phyloP scores from a whole-genome alignment of 148 eudicot genomes.

The Chenopodium berlandieri region DNA sequence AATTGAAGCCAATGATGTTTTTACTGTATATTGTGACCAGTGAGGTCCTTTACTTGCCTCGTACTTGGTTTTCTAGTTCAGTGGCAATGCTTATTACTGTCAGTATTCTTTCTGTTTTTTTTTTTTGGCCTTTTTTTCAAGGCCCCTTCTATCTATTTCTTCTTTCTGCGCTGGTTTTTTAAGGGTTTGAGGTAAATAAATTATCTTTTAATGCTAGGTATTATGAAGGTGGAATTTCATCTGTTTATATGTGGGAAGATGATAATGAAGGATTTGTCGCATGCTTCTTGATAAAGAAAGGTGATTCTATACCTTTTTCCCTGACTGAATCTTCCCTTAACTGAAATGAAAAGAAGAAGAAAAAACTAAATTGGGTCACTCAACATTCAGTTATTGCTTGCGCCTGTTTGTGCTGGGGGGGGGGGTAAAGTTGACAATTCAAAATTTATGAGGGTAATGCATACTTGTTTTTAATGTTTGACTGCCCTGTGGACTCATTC shows the following conservation, averaged over 20 bases:
- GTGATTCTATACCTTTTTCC: conserved; percentile 29
- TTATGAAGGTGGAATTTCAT: conserved; percentile 98
- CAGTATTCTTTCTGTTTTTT: conserved; percentile 3
- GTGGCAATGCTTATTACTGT: conserved; percentile 16
- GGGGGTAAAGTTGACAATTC: not conserved
- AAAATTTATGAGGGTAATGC: not conserved
- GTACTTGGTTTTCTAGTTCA: conserved; percentile 28
- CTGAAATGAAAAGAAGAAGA: not conserved
- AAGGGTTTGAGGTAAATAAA: not conserved
- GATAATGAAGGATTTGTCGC: conserved; percentile 89
- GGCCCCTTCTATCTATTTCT: not conserved
- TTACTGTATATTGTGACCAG: conserved; percentile 98
- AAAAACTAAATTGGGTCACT: not conserved
- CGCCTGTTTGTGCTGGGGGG: not conserved
- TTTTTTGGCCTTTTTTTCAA: not conserved
- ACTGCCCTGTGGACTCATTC: conserved; percentile 23
- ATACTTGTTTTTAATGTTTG: not conserved
- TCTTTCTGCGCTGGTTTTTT: not conserved
- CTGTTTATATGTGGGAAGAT: conserved; percentile 96
- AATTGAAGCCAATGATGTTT: conserved; percentile 95
- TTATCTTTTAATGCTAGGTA: conserved; percentile 53
- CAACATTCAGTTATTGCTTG: not conserved
- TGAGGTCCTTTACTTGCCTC: conserved; percentile 97
- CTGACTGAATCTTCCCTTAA: not conserved
- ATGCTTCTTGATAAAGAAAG: conserved; percentile 94